Evolutionary conservation across 306 rosid species (phyloP).

Genomic region (Mimosa bimucronata): DNA sequence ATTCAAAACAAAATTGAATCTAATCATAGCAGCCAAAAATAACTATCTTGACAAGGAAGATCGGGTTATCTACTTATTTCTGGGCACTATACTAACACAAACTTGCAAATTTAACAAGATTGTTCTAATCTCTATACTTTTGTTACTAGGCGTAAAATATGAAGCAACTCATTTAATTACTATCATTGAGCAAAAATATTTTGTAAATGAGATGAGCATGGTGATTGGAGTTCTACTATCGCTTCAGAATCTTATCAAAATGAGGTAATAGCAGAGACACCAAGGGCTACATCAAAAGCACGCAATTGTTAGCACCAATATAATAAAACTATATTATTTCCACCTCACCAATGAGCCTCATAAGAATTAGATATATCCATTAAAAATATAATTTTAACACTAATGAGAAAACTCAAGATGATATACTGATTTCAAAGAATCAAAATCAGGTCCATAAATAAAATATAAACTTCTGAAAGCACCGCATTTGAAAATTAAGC

Average conservation of each 20-base stretch:
- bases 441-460: neutral
- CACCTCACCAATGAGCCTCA: neutral
- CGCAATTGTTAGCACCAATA: neutral
- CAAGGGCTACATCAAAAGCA: slow-evolving; percentile 15
- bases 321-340: neutral
- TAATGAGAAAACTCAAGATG: neutral
- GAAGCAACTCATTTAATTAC: neutral
- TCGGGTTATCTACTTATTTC: neutral
- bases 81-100: neutral
- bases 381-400: neutral
- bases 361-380: neutral
- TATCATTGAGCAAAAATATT: neutral
- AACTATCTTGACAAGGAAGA: neutral
- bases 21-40: neutral
- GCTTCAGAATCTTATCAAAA: neutral
- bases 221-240: neutral
- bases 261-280: neutral
- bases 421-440: neutral
- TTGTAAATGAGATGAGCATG: neutral
- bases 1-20: neutral
- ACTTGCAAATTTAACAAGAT: neutral
- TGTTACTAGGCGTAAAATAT: neutral
- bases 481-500: neutral
- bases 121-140: neutral
- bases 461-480: neutral